These are phyloP conservation scores for Penicillium sp. DNA, from an alignment of 2,329 filamentous ascomycete genomes.

Conservation along the genomic window DNA sequence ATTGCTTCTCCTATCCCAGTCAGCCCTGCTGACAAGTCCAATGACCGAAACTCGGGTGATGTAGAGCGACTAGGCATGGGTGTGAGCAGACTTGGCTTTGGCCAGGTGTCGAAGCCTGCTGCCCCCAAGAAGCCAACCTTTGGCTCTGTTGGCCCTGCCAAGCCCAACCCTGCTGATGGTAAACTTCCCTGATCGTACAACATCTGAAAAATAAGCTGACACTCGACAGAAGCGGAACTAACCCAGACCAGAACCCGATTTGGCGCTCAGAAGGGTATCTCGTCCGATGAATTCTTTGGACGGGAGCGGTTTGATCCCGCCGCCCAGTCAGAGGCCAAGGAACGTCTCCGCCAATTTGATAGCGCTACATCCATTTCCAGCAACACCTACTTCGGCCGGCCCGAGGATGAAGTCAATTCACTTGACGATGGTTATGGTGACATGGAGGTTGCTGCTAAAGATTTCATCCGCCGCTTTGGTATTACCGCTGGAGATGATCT, in stretches of 20 bases:
- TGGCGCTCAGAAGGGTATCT: slow-evolving; percentile 90
- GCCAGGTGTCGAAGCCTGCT: slow-evolving; percentile 64
- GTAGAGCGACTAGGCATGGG: slow-evolving; percentile 90
- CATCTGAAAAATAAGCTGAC: slow-evolving; percentile 11
- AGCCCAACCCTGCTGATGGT: slow-evolving; percentile 65
- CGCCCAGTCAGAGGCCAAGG: slow-evolving; percentile 81
- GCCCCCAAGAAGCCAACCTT: slow-evolving; percentile 82
- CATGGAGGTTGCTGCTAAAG: slow-evolving; percentile 88
- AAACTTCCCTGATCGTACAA: slow-evolving; percentile 21
- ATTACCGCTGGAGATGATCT: slow-evolving; percentile 94
- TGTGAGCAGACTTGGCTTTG: slow-evolving; percentile 80
- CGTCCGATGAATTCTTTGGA: slow-evolving; percentile 97
- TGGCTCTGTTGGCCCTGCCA: slow-evolving; percentile 76
- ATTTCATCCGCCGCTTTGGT: slow-evolving; percentile 92
- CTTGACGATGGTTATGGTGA: slow-evolving; percentile 80
- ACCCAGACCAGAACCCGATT: slow-evolving; percentile 86
- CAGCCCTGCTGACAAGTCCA: slow-evolving; percentile 58
- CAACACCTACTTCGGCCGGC: slow-evolving; percentile 94
- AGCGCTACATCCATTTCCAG: slow-evolving; percentile 89
- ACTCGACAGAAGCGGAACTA: slow-evolving; percentile 66
- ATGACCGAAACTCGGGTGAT: slow-evolving; percentile 66
- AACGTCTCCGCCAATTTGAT: slow-evolving; percentile 85
- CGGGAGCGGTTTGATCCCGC: slow-evolving; percentile 81
- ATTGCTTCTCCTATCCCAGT: slow-evolving; percentile 76
- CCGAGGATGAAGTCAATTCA: slow-evolving; percentile 70